Base-by-base conservation (phyloP, 192 early-diverging fungal genomes). In the Backusella morwellensis region DNA sequence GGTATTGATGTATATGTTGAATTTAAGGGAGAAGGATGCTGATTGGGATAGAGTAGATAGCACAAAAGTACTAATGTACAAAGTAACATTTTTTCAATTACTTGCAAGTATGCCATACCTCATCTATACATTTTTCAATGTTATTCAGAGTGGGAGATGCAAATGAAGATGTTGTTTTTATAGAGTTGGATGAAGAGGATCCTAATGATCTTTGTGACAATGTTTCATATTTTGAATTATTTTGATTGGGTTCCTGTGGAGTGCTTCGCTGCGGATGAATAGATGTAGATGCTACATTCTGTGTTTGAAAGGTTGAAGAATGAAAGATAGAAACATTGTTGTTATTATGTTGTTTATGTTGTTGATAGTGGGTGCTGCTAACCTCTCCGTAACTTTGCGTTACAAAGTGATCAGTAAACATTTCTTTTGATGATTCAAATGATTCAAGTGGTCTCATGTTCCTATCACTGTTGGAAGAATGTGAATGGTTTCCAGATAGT, bases 51-150 rank as follows among this genome's bases (percentile, higher is more conserved):
- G 15, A 3, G 15, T 14, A 32, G 42, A 44, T 44, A 17, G 42
- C 14, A 50, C 47, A n/a, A n/a, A 32, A 50, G 19, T n/a, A 50
- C 19, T 50, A 32, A 19, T 50, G 47, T n/a, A n/a, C 4, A 50
- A 50, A 19, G 47, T 50, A 50, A 50, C 6, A n/a, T n/a, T 50
- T 7, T 50, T 6, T 50, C 47, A 50, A 50, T 50, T 17, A n/a
- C 19, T 50, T 50, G 47, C 6, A 50, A 50, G 19, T 50, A 71
- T 70, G 11, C 0, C 29, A 8, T 72, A 72, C 70, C 40, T 72
- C 70, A 32, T 72, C 70, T 42, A 72, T 72, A 12, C 42, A 40
- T 50, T 50, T 72, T 50, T 72, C 70, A 17, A 72, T 50, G 23
- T 23, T 72, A 50, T 44, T 36, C 15, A 72, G 26, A 50, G 70